These are phyloP conservation scores for Alternaria solani DNA, from an alignment of 2,329 filamentous ascomycete species.

Conservation along the genomic window DNA sequence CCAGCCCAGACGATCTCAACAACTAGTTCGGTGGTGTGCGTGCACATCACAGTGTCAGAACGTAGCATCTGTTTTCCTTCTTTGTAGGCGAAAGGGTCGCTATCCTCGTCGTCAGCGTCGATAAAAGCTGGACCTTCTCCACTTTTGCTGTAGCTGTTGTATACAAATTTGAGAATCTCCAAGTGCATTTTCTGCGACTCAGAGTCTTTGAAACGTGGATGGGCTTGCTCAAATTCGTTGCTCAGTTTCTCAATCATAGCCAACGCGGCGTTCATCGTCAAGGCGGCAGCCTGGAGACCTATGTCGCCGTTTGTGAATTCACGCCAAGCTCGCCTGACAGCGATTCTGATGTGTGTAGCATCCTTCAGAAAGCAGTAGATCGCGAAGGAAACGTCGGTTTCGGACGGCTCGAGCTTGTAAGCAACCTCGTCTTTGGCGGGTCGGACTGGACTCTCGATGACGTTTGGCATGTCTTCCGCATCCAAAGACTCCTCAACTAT, in stretches of 20 bases:
- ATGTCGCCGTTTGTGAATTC: slow-evolving; percentile 40
- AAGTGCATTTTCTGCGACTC: background rate
- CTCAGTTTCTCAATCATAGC: background rate
- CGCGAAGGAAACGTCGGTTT: slow-evolving; percentile 13
- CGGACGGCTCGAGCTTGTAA: slow-evolving; percentile 11
- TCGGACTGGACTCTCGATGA: background rate
- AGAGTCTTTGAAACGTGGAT: background rate
- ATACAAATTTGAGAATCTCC: background rate
- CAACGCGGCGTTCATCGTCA: slow-evolving; percentile 44
- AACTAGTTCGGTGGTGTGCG: background rate
- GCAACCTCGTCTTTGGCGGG: background rate
- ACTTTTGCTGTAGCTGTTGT: background rate
- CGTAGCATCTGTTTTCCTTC: background rate
- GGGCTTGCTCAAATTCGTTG: background rate
- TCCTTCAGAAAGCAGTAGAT: slow-evolving; percentile 45
- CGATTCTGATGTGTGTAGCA: slow-evolving; percentile 37
- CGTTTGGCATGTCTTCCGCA: background rate
- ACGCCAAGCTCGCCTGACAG: slow-evolving; percentile 41
- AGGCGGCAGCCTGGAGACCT: slow-evolving; percentile 41
- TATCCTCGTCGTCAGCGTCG: background rate
- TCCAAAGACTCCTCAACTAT: background rate
- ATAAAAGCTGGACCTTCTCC: background rate
- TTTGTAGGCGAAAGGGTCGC: background rate
- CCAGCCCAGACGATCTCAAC: background rate
- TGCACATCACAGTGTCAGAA: background rate